Evolutionary conservation across 2,329 filamentous ascomycete genomes (phyloP), one percentile per base, ranked within the genome.

Genomic region (Cladophialophora carrionii): DNA sequence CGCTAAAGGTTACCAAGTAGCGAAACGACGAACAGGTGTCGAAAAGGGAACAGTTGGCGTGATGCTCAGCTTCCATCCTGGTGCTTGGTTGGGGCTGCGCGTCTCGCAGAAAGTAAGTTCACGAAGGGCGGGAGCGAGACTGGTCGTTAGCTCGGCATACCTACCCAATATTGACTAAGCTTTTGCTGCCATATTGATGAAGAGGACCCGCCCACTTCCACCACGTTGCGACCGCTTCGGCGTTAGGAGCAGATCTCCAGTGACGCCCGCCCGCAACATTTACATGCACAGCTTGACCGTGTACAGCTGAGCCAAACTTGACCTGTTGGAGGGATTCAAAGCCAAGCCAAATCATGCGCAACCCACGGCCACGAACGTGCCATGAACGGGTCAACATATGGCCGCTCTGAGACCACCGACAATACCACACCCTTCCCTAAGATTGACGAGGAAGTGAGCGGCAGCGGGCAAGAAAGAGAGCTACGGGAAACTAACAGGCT

Each of bases 381-480:
- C 57, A 71, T 71, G 70, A 68, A 62, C 63, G 67, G 64, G 52
- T 63, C 51, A 41, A 57, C 60, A 54, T 53, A 66, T 64, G 69
- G 65, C 57, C 32, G 12, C 53, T 41, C 55, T 52, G 67, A 69
- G 20, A 41, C 66, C 52, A 52, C 48, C 53, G 67, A 71, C 17
- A 63, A 53, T 49, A 24, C 68, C 29, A 67, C 68, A 12, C 68
- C 70, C 20, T 71, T 71, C 49, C 70, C 70, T 14, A 61, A 63
- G 10, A 66, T 70, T 57, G 67, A 71, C 17, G 70, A 71, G n/a
- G 67, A 70, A 31, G 53, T 64, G 12, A 63, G 55, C 20, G 61
- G 41, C 41, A 65, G 57, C 20, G 63, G 48, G 22, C 67, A 70
- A 41, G 68, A 70, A 55, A 67, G 64, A 57, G 68, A 68, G 31